phyloP scores from a whole-genome alignment of 2,329 filamentous ascomycete genomes.

The Alternaria arborescens region DNA sequence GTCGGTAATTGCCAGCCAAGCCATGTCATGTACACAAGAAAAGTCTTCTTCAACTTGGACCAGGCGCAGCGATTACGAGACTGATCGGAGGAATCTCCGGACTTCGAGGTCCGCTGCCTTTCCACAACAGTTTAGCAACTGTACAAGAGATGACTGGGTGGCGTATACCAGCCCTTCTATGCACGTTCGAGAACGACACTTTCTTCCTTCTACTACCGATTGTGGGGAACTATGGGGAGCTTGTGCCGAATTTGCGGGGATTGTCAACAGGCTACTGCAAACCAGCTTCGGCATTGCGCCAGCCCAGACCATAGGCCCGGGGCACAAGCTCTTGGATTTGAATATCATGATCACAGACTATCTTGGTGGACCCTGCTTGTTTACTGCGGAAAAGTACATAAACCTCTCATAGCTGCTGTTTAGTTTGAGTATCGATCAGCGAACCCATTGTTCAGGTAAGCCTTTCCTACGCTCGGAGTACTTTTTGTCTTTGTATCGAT shows the following conservation, averaged over 20 bases:
- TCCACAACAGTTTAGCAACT: not conserved
- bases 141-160: slow-evolving; percentile 14
- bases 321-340: slow-evolving; percentile 19
- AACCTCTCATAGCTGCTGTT: slow-evolving; percentile 16
- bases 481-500: not conserved
- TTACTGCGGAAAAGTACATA: slow-evolving; percentile 24
- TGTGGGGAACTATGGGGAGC: slow-evolving; percentile 30
- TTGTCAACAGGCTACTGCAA: slow-evolving; percentile 28
- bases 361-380: slow-evolving; percentile 15
- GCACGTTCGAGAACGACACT: slow-evolving; percentile 24
- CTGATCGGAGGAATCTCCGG: slow-evolving; percentile 16
- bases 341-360: slow-evolving; percentile 27
- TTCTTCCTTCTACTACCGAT: slow-evolving; percentile 18
- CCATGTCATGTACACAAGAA: slow-evolving; percentile 15
- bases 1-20: slow-evolving; percentile 28
- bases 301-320: slow-evolving; percentile 25
- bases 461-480: not conserved
- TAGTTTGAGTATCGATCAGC: slow-evolving; percentile 9
- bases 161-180: slow-evolving; percentile 17
- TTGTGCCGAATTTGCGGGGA: slow-evolving; percentile 30
- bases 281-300: slow-evolving; percentile 18
- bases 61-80: slow-evolving; percentile 6
- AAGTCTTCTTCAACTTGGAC: slow-evolving; percentile 18
- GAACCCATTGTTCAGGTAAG: slow-evolving; percentile 8
- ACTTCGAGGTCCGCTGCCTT: slow-evolving; percentile 9